Evolutionary conservation across 2,329 filamentous ascomycete species (phyloP), one percentile per base, ranked within the genome.

Genomic region (Xylariaceae sp.): DNA sequence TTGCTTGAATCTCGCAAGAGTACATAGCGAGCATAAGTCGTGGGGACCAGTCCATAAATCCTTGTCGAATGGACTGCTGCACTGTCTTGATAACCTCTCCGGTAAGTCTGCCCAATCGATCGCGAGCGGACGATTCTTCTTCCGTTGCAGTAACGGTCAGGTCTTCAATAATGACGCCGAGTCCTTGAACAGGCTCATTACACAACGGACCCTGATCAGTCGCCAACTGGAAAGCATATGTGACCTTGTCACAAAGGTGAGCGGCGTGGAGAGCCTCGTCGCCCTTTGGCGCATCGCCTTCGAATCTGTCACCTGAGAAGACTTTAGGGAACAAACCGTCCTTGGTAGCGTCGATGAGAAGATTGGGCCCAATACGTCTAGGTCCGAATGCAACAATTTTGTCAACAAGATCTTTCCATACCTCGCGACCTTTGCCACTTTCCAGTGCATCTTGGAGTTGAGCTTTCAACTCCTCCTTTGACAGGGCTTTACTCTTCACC

Each of bases 21-120:
- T 99, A 99, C 91, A 97, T 97, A 55, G 94, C 94, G 50, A 99
- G 85, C 77, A 97, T 85, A 66, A 99, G 84, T n/a, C 94, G 87
- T 0, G 94, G 90, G 45, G 88, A 93, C 94, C 94, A 99, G 78
- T 97, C 94, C 15, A 97, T 79, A 79, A 97, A 96, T 18, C 88
- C 93, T 64, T 87, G 80, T 54, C 88, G 84, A 62, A 99, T 91
- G n/a, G 87, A 84, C 51, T 90, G 86, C 66, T 93, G 90, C 15
- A 93, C 87, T 0, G 89, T 88, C 73, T 92, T 92, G 77, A 99
- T 96, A 50, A 96, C 85, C 76, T 97, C 94, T 63, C 94, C 92
- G 0, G 92, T 97, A 0, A 97, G 79, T 2, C 92, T 88, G 68
- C 89, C 89, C 13, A 92, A 79, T 55, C 83, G 85, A 67, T 91